These are phyloP conservation scores for Lathyrus oleraceus DNA, from an alignment of 306 rosid genomes.

Conservation along the genomic window DNA sequence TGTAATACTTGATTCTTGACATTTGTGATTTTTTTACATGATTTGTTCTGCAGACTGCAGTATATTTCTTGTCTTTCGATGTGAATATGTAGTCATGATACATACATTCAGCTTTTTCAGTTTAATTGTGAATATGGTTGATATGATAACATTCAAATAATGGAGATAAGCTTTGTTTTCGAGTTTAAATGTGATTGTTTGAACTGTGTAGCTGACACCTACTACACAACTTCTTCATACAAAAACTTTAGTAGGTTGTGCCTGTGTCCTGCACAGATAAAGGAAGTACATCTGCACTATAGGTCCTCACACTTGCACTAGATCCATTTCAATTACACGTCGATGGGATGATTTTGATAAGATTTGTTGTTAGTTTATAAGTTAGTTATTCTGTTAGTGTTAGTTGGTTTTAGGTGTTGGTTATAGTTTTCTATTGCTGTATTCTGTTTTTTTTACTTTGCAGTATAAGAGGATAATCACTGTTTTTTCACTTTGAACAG, in stretches of 20 bases:
- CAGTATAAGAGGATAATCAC: no score
- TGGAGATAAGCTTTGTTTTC: background rate
- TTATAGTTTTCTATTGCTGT: no score
- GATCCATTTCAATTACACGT: no score
- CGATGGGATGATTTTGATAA: no score
- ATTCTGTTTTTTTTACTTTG: no score
- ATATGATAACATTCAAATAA: background rate
- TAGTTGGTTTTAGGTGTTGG: no score
- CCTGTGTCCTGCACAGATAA: no score
- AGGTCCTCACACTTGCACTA: background rate
- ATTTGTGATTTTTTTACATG: slow-evolving; percentile 26
- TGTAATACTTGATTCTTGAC: slow-evolving; percentile 30
- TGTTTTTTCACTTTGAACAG: no score
- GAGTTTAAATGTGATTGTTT: background rate
- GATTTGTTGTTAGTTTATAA: background rate
- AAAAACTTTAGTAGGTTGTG: no score
- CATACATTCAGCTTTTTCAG: background rate
- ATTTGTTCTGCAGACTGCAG: slow-evolving; percentile 26
- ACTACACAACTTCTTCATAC: background rate
- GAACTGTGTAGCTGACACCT: background rate
- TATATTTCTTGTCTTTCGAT: slow-evolving; percentile 32
- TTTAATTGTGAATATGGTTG: slow-evolving; percentile 16
- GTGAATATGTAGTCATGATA: slow-evolving; percentile 30
- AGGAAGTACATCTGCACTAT: background rate
- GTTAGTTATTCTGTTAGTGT: background rate